Conservation (phyloP, 2,329 filamentous ascomycete genomes). For the Aspergillus ustus region DNA sequence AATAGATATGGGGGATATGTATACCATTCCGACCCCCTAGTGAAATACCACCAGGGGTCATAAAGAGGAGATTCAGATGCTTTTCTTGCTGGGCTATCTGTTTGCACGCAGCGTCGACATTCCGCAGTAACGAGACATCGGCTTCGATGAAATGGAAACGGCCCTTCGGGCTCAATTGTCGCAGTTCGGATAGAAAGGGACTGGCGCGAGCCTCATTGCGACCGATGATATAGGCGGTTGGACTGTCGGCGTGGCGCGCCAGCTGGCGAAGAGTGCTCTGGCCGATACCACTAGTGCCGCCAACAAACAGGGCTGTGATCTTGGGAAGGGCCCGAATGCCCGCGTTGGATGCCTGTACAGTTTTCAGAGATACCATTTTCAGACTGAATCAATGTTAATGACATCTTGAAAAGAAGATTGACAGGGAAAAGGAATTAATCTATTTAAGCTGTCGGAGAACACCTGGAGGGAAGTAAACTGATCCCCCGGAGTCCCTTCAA, state of each 20-base stretch:
- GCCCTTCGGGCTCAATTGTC: conserved; percentile 49
- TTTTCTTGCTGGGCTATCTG: conserved; percentile 44
- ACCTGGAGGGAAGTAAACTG: too few species aligned
- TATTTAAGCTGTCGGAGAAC: too few species aligned
- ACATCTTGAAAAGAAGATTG: too few species aligned
- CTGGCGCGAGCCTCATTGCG: conserved; percentile 43
- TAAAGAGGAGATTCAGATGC: conserved; percentile 33
- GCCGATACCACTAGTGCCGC: conserved; percentile 62
- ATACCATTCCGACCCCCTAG: conserved; percentile 17
- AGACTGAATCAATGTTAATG: too few species aligned
- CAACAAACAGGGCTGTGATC: conserved; percentile 55
- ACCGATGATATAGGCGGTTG: conserved; percentile 59
- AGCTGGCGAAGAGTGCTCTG: conserved; percentile 54
- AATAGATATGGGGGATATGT: neutral
- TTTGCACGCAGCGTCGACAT: conserved; percentile 55
- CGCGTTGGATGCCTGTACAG: too few species aligned
- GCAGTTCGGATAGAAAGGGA: conserved; percentile 49
- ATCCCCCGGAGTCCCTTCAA: too few species aligned
- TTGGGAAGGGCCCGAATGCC: too few species aligned
- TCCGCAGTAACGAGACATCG: conserved; percentile 56
- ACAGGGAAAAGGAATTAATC: too few species aligned
- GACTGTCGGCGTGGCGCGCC: conserved; percentile 44
- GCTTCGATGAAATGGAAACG: conserved; percentile 53
- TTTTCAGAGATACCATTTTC: too few species aligned
- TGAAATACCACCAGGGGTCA: conserved; percentile 28